phyloP scores from a whole-genome alignment of 768 basidiomycete species.

The Xerocomus brunneocitrinus region DNA sequence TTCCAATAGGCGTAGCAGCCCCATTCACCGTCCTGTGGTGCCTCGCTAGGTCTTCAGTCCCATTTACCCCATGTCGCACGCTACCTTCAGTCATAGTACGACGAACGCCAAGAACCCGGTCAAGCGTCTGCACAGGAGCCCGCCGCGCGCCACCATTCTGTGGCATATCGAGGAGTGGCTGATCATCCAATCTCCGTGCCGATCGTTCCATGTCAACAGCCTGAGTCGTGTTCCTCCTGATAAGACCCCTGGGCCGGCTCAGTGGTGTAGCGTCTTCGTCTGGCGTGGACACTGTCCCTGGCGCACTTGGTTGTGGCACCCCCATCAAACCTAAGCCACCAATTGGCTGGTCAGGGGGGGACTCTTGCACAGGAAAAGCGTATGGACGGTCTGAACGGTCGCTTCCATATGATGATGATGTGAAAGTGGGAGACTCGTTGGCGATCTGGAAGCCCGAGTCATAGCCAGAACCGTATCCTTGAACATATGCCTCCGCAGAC shows the following conservation, averaged over 20 bases:
- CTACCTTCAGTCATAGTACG: conserved; percentile 18
- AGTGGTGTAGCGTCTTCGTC: conserved; percentile 29
- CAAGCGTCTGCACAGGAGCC: conserved; percentile 11
- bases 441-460: conserved; percentile 24
- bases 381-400: conserved; percentile 15
- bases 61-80: conserved; percentile 4
- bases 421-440: conserved; percentile 13
- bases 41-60: conserved; percentile 5
- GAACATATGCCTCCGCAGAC: conserved; percentile 34
- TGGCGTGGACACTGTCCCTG: conserved; percentile 23
- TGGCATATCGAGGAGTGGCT: conserved; percentile 6
- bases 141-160: conserved; percentile 19
- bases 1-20: conserved; percentile 11
- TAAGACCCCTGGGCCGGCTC: conserved; percentile 16
- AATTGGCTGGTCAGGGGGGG: conserved; percentile 21
- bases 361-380: conserved; percentile 28
- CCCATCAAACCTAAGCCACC: conserved; percentile 27
- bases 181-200: conserved; percentile 14
- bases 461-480: conserved; percentile 35
- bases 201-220: conserved; percentile 17
- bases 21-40: conserved; percentile 8
- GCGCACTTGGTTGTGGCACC: conserved; percentile 17
- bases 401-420: conserved; percentile 20
- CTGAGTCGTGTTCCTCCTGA: conserved; percentile 25
- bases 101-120: conserved; percentile 16